These are phyloP conservation scores for Lentinula sp. DNA, from an alignment of 768 basidiomycete species.

Conservation along the genomic window DNA sequence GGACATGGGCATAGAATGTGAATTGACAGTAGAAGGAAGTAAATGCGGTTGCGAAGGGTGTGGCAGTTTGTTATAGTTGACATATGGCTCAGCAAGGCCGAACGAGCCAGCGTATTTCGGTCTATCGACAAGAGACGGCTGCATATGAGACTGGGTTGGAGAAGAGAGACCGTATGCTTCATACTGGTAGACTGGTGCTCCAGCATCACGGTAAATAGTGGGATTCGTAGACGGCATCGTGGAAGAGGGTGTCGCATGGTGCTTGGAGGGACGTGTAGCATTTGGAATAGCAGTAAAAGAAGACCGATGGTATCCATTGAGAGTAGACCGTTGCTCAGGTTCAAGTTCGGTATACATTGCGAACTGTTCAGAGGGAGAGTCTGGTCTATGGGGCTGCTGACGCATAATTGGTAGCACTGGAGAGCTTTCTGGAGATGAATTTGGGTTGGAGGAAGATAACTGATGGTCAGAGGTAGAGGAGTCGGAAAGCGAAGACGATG, in stretches of 20 bases:
- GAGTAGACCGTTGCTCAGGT: neutral
- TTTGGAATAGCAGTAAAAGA: constrained; percentile 36
- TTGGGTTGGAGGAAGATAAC: constrained; percentile 40
- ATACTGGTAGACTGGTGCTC: constrained; percentile 22
- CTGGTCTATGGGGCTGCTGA: neutral
- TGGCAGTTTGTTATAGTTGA: neutral
- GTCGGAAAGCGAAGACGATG: constrained; percentile 42
- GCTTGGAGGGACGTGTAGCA: constrained; percentile 25
- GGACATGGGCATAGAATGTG: constrained; percentile 29
- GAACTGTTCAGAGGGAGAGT: neutral
- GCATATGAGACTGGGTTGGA: constrained; percentile 30
- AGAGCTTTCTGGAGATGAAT: constrained; percentile 47
- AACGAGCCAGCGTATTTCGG: constrained; percentile 28
- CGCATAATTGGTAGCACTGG: constrained; percentile 41
- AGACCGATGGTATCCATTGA: constrained; percentile 15
- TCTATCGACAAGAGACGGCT: constrained; percentile 20
- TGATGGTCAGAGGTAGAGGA: constrained; percentile 26
- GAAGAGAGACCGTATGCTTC: constrained; percentile 32
- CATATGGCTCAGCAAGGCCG: constrained; percentile 28
- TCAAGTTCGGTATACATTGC: constrained; percentile 1
- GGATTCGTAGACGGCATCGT: constrained; percentile 24
- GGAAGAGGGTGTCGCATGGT: constrained; percentile 22
- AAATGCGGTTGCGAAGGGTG: neutral
- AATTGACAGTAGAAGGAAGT: neutral
- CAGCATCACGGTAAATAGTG: constrained; percentile 28